Conservation (phyloP, 2,329 filamentous ascomycete species). For the Trichoderma sp. region DNA sequence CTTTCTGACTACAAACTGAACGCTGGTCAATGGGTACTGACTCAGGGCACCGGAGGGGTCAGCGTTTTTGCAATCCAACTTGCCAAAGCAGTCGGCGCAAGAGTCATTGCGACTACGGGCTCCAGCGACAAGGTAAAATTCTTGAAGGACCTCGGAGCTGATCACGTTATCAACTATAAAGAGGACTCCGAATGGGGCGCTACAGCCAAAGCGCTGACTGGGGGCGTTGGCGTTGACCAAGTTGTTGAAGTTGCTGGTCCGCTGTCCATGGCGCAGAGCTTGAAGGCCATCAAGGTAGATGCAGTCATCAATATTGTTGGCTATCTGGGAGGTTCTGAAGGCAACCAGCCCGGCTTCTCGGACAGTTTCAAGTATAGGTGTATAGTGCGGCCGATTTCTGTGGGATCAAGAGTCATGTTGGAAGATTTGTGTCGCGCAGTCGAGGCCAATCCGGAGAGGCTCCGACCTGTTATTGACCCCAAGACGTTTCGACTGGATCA, state of each 20-base stretch:
- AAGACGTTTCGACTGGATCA: not conserved
- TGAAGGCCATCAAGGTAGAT: not conserved
- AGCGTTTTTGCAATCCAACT: conserved; percentile 17
- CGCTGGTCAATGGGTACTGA: conserved; percentile 14
- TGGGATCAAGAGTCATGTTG: not conserved
- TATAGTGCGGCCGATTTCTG: not conserved
- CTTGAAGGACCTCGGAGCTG: conserved; percentile 9
- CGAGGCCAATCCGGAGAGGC: conserved; percentile 5
- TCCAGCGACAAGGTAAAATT: conserved; percentile 3
- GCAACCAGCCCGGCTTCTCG: not conserved
- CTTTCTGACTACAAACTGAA: conserved; percentile 8
- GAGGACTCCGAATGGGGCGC: conserved; percentile 7
- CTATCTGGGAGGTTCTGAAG: not conserved
- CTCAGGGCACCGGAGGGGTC: conserved; percentile 13
- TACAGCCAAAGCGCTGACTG: not conserved
- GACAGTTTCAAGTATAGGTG: not conserved
- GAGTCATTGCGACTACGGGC: conserved; percentile 16
- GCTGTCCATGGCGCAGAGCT: conserved; percentile 2
- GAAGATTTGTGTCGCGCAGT: conserved; percentile 17
- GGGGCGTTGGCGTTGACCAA: conserved; percentile 3
- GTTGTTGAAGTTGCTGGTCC: conserved; percentile 13
- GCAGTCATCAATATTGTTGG: conserved; percentile 9
- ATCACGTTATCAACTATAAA: conserved; percentile 16
- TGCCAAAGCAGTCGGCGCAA: conserved; percentile 11
- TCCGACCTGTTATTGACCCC: not conserved